phyloP scores from a whole-genome alignment of 495 filamentous ascomycete genomes.

The Xylaria cubensis region DNA sequence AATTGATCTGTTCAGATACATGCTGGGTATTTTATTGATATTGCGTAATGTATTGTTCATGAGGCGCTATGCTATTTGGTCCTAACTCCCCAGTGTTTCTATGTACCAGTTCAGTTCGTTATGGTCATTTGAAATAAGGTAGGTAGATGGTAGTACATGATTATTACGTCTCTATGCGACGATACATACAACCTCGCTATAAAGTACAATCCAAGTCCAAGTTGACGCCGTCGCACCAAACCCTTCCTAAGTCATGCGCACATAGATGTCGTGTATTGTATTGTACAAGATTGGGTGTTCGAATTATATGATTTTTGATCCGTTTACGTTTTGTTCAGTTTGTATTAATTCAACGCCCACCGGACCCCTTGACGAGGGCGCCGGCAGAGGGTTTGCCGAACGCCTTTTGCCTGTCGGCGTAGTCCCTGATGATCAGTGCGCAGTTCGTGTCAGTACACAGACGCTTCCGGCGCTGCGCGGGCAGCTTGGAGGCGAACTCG shows the following conservation, averaged over 20 bases:
- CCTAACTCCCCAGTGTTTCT: not conserved
- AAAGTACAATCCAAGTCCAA: slow-evolving; percentile 3
- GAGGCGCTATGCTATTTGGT: not conserved
- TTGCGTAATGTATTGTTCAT: not conserved
- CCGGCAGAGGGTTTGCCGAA: slow-evolving; percentile 44
- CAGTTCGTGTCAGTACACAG: slow-evolving; percentile 88
- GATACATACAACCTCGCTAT: not conserved
- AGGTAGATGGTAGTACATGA: slow-evolving; percentile 8
- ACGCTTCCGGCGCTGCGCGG: slow-evolving; percentile 71
- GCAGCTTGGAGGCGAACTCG: slow-evolving; percentile 85
- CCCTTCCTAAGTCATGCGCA: not conserved
- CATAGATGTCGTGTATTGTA: slow-evolving; percentile 1
- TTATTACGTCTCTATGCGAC: slow-evolving; percentile 7
- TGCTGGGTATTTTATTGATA: not conserved
- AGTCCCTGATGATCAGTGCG: slow-evolving; percentile 80
- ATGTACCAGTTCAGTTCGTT: not conserved
- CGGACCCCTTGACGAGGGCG: slow-evolving; percentile 28
- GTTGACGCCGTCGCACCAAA: not conserved
- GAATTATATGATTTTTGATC: slow-evolving; percentile 20
- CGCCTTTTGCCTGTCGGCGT: slow-evolving; percentile 67
- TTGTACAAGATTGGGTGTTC: slow-evolving; percentile 8
- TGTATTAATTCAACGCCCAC: not conserved
- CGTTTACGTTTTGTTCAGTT: not conserved
- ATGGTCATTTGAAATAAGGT: slow-evolving; percentile 5
- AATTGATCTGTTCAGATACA: not conserved